These are phyloP conservation scores for Hygrocybe coccinea DNA, from an alignment of 768 basidiomycete species.

Conservation along the genomic window DNA sequence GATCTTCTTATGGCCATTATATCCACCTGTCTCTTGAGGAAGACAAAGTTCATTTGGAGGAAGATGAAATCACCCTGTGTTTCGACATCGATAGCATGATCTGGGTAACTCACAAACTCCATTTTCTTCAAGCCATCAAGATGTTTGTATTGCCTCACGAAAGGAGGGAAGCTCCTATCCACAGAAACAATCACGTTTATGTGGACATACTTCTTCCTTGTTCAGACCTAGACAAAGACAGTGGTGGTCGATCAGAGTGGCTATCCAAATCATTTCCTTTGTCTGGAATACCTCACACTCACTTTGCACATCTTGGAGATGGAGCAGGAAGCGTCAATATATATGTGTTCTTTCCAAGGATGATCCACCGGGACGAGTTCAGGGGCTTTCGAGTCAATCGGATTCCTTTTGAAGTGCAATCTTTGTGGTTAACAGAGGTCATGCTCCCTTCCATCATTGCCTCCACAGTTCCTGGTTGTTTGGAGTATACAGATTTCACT, in stretches of 20 bases:
- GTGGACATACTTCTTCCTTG: not conserved
- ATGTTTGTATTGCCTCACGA: not conserved
- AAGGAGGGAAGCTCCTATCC: not conserved
- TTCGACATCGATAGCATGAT: slow-evolving; percentile 1
- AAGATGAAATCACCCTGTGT: not conserved
- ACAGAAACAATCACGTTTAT: not conserved
- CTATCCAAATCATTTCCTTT: not conserved
- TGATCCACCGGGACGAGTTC: not conserved
- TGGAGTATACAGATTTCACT: not conserved
- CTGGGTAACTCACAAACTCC: not conserved
- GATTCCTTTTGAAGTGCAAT: not conserved
- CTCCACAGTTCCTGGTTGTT: not conserved
- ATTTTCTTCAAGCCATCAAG: not conserved
- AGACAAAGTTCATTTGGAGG: not conserved
- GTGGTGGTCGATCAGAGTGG: not conserved
- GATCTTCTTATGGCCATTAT: not conserved
- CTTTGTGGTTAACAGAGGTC: not conserved
- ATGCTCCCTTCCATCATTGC: not conserved
- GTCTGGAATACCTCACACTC: not conserved
- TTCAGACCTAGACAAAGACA: not conserved
- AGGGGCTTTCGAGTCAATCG: not conserved
- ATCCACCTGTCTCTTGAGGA: not conserved
- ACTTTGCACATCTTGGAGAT: not conserved
- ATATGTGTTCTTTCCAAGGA: not conserved
- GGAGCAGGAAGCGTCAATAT: not conserved